Evolutionary conservation across 441 rosid species (phyloP).

Genomic region (Brassica hybrid): DNA sequence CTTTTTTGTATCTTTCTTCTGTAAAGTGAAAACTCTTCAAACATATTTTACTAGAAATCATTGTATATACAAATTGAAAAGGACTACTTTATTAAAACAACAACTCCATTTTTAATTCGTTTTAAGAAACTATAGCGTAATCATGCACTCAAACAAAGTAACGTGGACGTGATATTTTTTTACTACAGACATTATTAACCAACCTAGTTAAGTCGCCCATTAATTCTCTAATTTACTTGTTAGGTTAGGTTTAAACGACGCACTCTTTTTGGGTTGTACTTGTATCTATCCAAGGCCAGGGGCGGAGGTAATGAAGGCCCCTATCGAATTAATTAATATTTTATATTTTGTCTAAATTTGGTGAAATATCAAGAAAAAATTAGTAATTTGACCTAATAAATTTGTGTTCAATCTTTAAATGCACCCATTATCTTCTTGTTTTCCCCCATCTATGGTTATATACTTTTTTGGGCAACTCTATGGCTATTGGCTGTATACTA

Average conservation of each 20-base stretch:
- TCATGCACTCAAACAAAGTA: slow-evolving; percentile 32
- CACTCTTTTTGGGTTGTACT: too few relatives aligned
- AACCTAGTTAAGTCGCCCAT: slow-evolving; percentile 18
- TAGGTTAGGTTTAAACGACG: too few relatives aligned
- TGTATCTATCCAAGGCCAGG: too few relatives aligned
- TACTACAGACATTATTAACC: slow-evolving; percentile 24
- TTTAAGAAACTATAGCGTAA: slow-evolving; percentile 26
- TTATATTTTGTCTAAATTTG: background rate
- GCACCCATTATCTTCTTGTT: background rate
- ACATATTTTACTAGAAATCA: slow-evolving; percentile 7
- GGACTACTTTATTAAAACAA: slow-evolving; percentile 16
- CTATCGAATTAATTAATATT: too few relatives aligned
- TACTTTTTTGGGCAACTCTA: too few relatives aligned
- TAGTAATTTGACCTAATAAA: background rate
- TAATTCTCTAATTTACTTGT: slow-evolving; percentile 11
- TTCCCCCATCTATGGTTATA: background rate
- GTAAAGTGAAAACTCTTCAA: slow-evolving; percentile 35
- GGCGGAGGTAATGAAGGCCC: too few relatives aligned
- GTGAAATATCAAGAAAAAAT: background rate
- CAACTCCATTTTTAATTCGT: slow-evolving; percentile 12
- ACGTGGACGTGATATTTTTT: slow-evolving; percentile 25
- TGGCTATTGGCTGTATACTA: too few relatives aligned
- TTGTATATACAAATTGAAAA: slow-evolving; percentile 26
- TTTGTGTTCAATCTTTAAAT: too few relatives aligned
- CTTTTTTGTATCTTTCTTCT: slow-evolving; percentile 9